Conservation (phyloP, 1,284 basidiomycete genomes). For the Malassezia slooffiae region DNA sequence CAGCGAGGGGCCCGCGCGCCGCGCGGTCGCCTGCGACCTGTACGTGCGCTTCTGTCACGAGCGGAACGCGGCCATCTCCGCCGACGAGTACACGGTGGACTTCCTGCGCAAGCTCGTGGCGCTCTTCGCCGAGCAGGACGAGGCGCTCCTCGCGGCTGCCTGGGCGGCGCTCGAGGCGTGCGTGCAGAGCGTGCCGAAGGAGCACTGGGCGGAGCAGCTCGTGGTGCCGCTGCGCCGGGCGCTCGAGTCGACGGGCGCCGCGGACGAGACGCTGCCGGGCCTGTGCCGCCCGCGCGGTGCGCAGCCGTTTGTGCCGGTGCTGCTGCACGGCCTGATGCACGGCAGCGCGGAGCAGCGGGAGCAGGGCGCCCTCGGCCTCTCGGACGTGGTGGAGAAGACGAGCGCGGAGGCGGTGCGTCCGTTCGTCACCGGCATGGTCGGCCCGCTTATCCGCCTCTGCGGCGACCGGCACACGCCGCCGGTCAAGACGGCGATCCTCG, state of each 20-base stretch:
- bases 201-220: constrained; percentile 67
- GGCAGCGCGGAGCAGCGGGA: constrained; percentile 56
- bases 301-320: constrained; percentile 73
- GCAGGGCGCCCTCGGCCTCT: constrained; percentile 85
- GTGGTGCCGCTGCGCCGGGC: constrained; percentile 64
- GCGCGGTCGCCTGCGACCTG: constrained; percentile 29
- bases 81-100: constrained; percentile 63
- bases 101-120: constrained; percentile 90
- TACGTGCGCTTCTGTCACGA: constrained; percentile 34
- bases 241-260: constrained; percentile 72
- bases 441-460: constrained; percentile 64
- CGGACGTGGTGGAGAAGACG: constrained; percentile 84
- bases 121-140: constrained; percentile 67
- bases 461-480: constrained; percentile 43
- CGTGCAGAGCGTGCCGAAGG: constrained; percentile 81
- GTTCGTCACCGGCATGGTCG: constrained; percentile 90
- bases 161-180: constrained; percentile 75
- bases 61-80: constrained; percentile 25
- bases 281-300: constrained; percentile 62
- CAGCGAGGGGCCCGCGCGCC: constrained; percentile 22
- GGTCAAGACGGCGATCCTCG: constrained; percentile 43
- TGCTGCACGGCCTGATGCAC: constrained; percentile 63
- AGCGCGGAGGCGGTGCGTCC: constrained; percentile 82
- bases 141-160: constrained; percentile 67
- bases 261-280: constrained; percentile 61